Base-by-base conservation (phyloP, 202 grass and related monocot species). In the Carex arenaria region DNA sequence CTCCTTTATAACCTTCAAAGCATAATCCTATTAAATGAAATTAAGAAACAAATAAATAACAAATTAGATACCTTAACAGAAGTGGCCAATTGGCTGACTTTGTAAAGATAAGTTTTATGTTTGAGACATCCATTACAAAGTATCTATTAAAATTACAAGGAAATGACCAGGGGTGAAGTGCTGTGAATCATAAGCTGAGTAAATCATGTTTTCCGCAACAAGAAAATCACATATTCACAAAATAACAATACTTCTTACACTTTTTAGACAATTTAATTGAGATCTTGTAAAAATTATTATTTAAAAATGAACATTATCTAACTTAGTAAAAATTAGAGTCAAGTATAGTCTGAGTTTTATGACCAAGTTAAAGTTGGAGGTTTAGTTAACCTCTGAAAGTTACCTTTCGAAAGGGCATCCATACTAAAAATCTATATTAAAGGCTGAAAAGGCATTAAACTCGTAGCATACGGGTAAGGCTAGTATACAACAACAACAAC, bases 1-100 rank as follows among this genome's bases (percentile, higher is more conserved):
- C 86, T 99, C 96, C 61, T 87, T 30, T 72, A 96, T 99, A 54
- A 99, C 88, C 87, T 99, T 99, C 68, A 99, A 86, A n/a, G 96
- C 93, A 89, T 94, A 96, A 82, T 94, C 92, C 95, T 94, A 83
- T 67, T 77, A 18, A 77, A 57, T 5, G 56, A 42, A 43, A 86
- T 38, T 8, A 94, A 61, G 22, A 61, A 72, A 72, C 23, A 73
- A 60, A 17, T 61, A 22, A 28, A 84, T 55, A 8, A 90, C 40
- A 22, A 60, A 68, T 82, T 69, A 54, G 30, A 54, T 82, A 22
- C 15, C 15, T 57, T 82, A 13, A 49, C 22, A 82, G 45, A 32
- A 77, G 7, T 28, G 61, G 15, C 15, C 57, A 82, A 77, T 75
- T 34, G 26, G 64, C 40, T 31, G 22, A 13, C 22, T 3, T 18